Percentiles rank a stretch among this genome's conserved stretches.
phyloP scores from a whole-genome alignment of 257 asterid genomes.

The Nemophila menziesii region DNA sequence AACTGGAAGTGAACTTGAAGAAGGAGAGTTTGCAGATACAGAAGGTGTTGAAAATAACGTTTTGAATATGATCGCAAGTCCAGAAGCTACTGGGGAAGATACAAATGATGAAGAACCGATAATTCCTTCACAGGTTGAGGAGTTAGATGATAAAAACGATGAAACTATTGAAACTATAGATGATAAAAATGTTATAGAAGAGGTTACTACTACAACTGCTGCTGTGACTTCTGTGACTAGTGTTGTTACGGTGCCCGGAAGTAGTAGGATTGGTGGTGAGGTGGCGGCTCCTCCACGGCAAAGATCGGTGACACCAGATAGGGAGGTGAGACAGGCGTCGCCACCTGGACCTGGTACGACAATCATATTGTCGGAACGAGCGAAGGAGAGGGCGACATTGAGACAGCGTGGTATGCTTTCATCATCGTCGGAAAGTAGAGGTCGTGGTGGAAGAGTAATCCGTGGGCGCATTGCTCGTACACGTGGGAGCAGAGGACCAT shows the following conservation, averaged over 20 bases:
- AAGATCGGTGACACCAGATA: slow-evolving; percentile 18
- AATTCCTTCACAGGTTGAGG: slow-evolving; percentile 22
- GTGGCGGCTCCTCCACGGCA: slow-evolving; percentile 37
- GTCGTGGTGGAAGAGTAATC: slow-evolving; percentile 40
- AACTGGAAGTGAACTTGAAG: slow-evolving; percentile 59
- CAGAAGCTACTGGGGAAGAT: slow-evolving; percentile 33
- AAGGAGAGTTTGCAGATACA: slow-evolving; percentile 58
- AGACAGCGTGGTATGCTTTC: slow-evolving; percentile 42
- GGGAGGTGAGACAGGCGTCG: slow-evolving; percentile 20
- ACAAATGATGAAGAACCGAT: slow-evolving; percentile 27
- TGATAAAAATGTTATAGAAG: slow-evolving; percentile 31
- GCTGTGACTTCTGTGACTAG: slow-evolving; percentile 12
- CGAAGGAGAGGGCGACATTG: slow-evolving; percentile 35
- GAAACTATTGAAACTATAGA: slow-evolving; percentile 24
- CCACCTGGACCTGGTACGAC: slow-evolving; percentile 31
- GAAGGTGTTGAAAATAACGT: slow-evolving; percentile 41
- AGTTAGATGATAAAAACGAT: slow-evolving; percentile 42
- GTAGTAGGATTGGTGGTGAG: slow-evolving; percentile 24
- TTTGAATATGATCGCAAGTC: no score
- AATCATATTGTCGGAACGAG: slow-evolving; percentile 57
- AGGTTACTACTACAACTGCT: slow-evolving; percentile 27
- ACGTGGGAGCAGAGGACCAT: slow-evolving; percentile 40
- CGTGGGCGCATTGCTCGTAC: slow-evolving; percentile 64
- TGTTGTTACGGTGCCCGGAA: slow-evolving; percentile 32
- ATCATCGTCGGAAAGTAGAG: slow-evolving; percentile 31